Percentiles rank a stretch among this genome's conserved stretches.
Conservation (phyloP, 2,329 filamentous ascomycete species). For the Nigrospora sphaerica region DNA sequence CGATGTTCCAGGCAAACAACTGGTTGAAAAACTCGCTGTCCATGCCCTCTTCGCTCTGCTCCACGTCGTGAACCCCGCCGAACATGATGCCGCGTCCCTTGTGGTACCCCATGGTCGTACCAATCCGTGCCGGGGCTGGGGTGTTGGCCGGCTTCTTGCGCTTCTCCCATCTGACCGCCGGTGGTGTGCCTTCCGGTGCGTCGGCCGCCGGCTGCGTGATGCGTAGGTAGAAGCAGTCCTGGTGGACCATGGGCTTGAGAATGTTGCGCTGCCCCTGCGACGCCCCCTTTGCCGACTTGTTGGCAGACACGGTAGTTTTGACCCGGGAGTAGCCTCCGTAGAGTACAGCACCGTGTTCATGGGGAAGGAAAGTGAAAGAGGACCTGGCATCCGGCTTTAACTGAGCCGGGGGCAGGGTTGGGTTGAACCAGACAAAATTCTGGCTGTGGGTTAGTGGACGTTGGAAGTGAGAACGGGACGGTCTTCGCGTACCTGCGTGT, state of each 20-base stretch:
- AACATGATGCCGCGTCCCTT: slow-evolving; percentile 90
- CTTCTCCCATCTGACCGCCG: slow-evolving; percentile 81
- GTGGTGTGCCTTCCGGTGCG: slow-evolving; percentile 56
- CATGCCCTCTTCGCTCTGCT: slow-evolving; percentile 87
- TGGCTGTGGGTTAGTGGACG: slow-evolving; percentile 19
- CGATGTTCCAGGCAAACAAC: slow-evolving; percentile 88
- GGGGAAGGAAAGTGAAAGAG: slow-evolving; percentile 85
- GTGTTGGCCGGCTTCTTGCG: slow-evolving; percentile 88
- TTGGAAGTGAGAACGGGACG: background rate
- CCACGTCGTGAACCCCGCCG: slow-evolving; percentile 89
- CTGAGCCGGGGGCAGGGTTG: slow-evolving; percentile 66
- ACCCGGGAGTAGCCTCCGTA: slow-evolving; percentile 93
- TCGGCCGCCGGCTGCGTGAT: slow-evolving; percentile 67
- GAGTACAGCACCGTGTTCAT: slow-evolving; percentile 81
- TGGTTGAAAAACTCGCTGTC: slow-evolving; percentile 96
- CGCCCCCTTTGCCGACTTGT: slow-evolving; percentile 58
- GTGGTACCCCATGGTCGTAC: slow-evolving; percentile 90
- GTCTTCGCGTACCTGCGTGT: slow-evolving; percentile 46
- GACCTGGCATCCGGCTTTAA: slow-evolving; percentile 87
- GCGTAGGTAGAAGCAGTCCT: slow-evolving; percentile 89
- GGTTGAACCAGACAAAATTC: slow-evolving; percentile 77
- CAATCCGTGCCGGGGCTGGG: slow-evolving; percentile 75
- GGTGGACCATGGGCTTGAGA: slow-evolving; percentile 81
- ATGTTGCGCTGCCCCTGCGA: slow-evolving; percentile 61
- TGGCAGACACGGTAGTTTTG: slow-evolving; percentile 58